Evolutionary conservation across 2,329 filamentous ascomycete genomes (phyloP), one percentile per base, ranked within the genome.

Genomic region (Alternaria atra): DNA sequence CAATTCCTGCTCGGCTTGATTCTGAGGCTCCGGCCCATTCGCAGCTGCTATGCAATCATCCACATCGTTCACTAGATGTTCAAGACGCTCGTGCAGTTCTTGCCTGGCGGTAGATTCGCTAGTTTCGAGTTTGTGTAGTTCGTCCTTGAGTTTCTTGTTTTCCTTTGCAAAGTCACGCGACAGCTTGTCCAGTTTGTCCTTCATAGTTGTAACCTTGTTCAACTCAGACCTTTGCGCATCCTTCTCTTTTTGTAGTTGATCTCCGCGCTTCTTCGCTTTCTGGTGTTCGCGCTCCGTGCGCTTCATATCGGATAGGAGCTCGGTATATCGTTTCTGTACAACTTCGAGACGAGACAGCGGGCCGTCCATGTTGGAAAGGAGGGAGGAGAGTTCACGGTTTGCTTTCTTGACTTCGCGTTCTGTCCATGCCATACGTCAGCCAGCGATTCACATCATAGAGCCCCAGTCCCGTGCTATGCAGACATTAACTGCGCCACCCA

Each of bases 91-190:
- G 73, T 97, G 94, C 79, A 95, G 91, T 47, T 93, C 90, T 64
- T 90, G 86, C 53, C 93, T 90, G 55, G 93, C 93, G 68, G 90
- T 88, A 65, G 93, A 93, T 74, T 97, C 92, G 42, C 87, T 91
- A 67, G 94, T 93, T 72, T 94, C 91, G 29, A 97, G 85, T 53
- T 92, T 93, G 75, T 97, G 94, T 54, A 82, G 73, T 79, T 97
- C 97, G 79, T 99, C 95, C 81, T 98, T 98, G 67, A 99, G 89
- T 81, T 97, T 96, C 81, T 98, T 98, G 79, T 99, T 99, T 76
- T 99, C 95, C 72, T 94, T 91, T 62, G 96, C 95, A 56, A 99
- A 85, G 79, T 99, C 95, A 58, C 95, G 86, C 73, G 94, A 97
- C 32, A 99, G 84, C 77, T 98, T 99, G 80, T 99, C 95, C 46